Evolutionary conservation across 345 rosid species (phyloP).

Genomic region (Barbarea vulgaris): DNA sequence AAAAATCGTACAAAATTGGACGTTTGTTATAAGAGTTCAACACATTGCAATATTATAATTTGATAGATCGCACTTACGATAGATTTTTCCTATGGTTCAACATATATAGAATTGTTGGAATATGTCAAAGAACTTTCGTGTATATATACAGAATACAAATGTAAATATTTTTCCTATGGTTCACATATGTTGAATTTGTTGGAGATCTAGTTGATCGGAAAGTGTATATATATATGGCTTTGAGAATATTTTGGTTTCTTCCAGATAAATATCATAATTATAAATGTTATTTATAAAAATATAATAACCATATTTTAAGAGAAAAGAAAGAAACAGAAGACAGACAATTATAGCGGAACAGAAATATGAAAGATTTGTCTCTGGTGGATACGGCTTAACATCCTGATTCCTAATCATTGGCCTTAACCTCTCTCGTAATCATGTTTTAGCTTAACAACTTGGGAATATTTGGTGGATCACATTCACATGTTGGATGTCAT

Average conservation of each 20-base stretch:
- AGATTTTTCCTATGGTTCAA: no score
- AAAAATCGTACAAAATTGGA: no score
- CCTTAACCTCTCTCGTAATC: slow-evolving; percentile 21
- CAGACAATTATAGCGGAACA: neutral
- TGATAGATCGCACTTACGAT: no score
- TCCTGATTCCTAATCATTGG: slow-evolving; percentile 14
- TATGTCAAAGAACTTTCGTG: neutral
- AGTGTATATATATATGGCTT: neutral
- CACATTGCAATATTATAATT: neutral
- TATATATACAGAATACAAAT: no score
- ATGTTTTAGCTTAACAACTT: slow-evolving; percentile 28
- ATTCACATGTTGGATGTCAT: slow-evolving; percentile 4
- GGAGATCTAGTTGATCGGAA: neutral
- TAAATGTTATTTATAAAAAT: neutral
- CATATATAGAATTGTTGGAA: no score
- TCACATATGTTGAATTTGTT: neutral
- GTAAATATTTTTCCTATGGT: neutral
- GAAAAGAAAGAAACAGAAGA: neutral
- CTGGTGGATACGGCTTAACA: neutral
- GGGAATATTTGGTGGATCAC: slow-evolving; percentile 30
- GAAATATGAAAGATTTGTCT: neutral
- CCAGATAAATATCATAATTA: neutral
- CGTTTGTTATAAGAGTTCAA: neutral
- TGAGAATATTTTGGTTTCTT: neutral
- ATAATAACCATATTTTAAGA: neutral